A percentile compares a stretch with the other conserved stretches of the same genome.
Conservation (phyloP, 768 basidiomycete species). For the Serpula lacrymans region DNA sequence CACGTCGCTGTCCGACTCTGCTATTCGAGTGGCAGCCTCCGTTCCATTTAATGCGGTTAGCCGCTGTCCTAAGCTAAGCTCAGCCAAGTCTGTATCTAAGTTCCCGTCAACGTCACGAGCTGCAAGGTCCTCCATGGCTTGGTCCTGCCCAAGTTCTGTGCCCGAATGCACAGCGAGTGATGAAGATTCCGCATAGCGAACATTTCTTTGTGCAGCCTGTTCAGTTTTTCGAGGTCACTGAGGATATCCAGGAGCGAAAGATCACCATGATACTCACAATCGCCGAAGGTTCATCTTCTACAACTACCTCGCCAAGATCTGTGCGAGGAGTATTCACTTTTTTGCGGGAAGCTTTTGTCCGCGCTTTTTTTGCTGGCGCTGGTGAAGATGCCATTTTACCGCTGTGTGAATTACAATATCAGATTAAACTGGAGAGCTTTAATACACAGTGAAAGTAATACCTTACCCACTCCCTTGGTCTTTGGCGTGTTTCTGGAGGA, state of each 20-base stretch:
- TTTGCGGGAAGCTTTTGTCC: conserved; percentile 43
- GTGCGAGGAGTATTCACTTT: conserved; percentile 11
- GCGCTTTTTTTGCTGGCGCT: conserved; percentile 51
- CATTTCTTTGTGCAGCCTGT: conserved; percentile 47
- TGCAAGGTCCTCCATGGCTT: conserved; percentile 46
- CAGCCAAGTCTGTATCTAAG: conserved; percentile 82
- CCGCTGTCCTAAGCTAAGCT: conserved; percentile 88
- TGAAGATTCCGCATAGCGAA: conserved; percentile 64
- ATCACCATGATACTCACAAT: conserved; percentile 16
- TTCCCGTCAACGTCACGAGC: conserved; percentile 58
- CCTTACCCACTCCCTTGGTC: conserved; percentile 12
- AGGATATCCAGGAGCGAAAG: neutral
- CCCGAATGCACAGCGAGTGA: conserved; percentile 66
- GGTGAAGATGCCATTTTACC: conserved; percentile 39
- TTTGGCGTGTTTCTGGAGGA: neutral
- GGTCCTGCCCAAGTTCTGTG: conserved; percentile 57
- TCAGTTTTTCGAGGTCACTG: no score
- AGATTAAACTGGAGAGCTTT: conserved; percentile 5
- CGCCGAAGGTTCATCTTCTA: conserved; percentile 18
- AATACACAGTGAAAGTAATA: conserved; percentile 23
- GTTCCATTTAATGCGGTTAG: conserved; percentile 67
- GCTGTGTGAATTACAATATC: neutral
- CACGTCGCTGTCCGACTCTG: conserved; percentile 46
- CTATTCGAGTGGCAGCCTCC: conserved; percentile 33
- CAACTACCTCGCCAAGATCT: conserved; percentile 17